These are phyloP conservation scores for Mesotaenium endlicherianum DNA, from an alignment of 139 green algal species.

Conservation along the genomic window DNA sequence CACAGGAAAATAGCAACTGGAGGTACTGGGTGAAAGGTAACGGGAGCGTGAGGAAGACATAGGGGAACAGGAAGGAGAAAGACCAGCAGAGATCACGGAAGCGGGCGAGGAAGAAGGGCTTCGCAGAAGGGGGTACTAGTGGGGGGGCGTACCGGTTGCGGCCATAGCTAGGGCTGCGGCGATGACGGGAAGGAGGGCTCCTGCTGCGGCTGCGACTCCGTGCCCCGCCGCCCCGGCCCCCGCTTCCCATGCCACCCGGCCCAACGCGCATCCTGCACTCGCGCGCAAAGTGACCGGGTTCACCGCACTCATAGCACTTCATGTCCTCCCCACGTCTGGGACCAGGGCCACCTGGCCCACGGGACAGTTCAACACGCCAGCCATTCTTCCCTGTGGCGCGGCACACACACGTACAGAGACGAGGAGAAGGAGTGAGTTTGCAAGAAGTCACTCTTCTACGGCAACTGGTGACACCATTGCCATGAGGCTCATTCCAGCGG, in stretches of 20 bases:
- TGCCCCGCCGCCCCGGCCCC: background rate
- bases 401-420: no score
- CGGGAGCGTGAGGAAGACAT: no score
- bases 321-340: conserved; percentile 37
- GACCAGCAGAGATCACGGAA: no score
- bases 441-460: no score
- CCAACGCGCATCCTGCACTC: conserved; percentile 48
- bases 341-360: background rate
- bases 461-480: no score
- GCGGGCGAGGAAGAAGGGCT: no score
- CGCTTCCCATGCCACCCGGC: conserved; percentile 7
- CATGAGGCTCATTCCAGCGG: no score
- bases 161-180: conserved; percentile 47
- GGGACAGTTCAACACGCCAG: conserved; percentile 51
- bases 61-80: no score
- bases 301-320: conserved; percentile 51
- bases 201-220: conserved; percentile 12
- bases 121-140: no score
- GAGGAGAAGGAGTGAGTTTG: no score
- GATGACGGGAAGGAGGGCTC: conserved; percentile 26
- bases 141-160: conserved; percentile 20
- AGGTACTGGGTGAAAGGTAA: no score
- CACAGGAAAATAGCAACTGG: no score
- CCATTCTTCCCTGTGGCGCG: conserved; percentile 41
- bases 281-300: conserved; percentile 50